Conservation (phyloP, 2,329 filamentous ascomycete genomes). For the Calonectria multiphialidica region DNA sequence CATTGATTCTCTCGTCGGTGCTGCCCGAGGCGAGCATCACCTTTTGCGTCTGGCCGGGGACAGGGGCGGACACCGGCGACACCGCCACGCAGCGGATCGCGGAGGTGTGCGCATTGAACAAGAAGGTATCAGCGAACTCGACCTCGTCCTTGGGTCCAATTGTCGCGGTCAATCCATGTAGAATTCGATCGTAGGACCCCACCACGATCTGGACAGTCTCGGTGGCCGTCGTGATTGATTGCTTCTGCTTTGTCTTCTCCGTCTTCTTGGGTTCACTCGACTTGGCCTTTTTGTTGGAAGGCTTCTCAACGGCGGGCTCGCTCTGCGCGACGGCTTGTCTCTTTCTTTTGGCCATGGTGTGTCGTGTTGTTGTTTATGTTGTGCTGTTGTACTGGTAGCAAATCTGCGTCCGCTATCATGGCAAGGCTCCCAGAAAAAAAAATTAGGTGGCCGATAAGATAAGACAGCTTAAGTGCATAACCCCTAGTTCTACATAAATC, state of each 20-base stretch:
- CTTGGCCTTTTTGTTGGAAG: slow-evolving; percentile 46
- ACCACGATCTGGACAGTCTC: slow-evolving; percentile 88
- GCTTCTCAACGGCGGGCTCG: slow-evolving; percentile 38
- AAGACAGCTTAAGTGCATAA: slow-evolving; percentile 42
- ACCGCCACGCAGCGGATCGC: slow-evolving; percentile 91
- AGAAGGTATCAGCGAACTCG: slow-evolving; percentile 90
- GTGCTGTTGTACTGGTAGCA: slow-evolving; percentile 22
- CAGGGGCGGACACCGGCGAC: slow-evolving; percentile 77
- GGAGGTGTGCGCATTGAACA: slow-evolving; percentile 94
- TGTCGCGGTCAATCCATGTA: slow-evolving; percentile 90
- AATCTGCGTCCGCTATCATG: slow-evolving; percentile 15
- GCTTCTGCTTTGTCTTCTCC: slow-evolving; percentile 32
- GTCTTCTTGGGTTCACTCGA: slow-evolving; percentile 26
- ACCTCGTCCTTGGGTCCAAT: slow-evolving; percentile 61
- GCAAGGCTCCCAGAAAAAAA: slow-evolving; percentile 39
- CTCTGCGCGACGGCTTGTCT: slow-evolving; percentile 51
- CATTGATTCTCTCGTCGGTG: slow-evolving; percentile 94
- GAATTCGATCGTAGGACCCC: slow-evolving; percentile 92
- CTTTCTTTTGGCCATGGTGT: slow-evolving; percentile 63
- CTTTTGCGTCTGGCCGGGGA: slow-evolving; percentile 77
- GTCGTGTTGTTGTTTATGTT: slow-evolving; percentile 14
- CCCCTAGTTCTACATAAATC: slow-evolving; percentile 32
- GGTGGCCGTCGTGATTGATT: slow-evolving; percentile 30
- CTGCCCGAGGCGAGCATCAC: slow-evolving; percentile 91
- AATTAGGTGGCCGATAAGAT: slow-evolving; percentile 49